Conservation (phyloP, 352 stramenopile species). For the Phytophthora tubulina region DNA sequence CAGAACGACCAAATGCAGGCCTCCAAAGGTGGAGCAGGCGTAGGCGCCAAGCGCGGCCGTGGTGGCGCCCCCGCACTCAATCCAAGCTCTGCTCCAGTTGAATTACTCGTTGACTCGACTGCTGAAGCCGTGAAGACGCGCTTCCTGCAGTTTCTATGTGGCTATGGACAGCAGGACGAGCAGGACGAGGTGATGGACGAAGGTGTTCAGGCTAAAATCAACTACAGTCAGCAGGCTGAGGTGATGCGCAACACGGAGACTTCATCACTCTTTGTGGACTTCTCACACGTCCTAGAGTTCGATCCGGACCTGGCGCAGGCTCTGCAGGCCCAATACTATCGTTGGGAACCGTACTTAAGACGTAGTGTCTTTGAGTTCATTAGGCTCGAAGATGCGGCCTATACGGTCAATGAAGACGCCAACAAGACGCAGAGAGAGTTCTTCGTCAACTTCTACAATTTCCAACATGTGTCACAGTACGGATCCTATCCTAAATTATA, state of each 20-base stretch:
- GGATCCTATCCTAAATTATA: constrained; percentile 4
- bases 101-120: constrained; percentile 75
- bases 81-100: constrained; percentile 46
- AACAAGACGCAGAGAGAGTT: constrained; percentile 86
- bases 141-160: constrained; percentile 86
- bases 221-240: constrained; percentile 87
- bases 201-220: constrained; percentile 48
- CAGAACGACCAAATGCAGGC: constrained; percentile 29
- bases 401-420: constrained; percentile 84
- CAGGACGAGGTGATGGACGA: constrained; percentile 28
- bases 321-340: constrained; percentile 88
- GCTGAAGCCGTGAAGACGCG: constrained; percentile 86
- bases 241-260: constrained; percentile 90
- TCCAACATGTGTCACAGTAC: constrained; percentile 86
- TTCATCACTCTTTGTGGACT: constrained; percentile 90
- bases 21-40: constrained; percentile 14
- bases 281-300: constrained; percentile 85
- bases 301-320: constrained; percentile 84
- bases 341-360: constrained; percentile 84
- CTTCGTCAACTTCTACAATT: constrained; percentile 93
- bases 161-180: constrained; percentile 67
- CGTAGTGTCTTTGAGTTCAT: constrained; percentile 86
- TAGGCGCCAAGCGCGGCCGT: constrained; percentile 53
- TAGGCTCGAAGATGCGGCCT: constrained; percentile 74
- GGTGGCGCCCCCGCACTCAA: constrained; percentile 54